A percentile compares a stretch with the other conserved stretches of the same genome.
Conservation (phyloP, 306 rosid genomes). For the Malus sieversii region DNA sequence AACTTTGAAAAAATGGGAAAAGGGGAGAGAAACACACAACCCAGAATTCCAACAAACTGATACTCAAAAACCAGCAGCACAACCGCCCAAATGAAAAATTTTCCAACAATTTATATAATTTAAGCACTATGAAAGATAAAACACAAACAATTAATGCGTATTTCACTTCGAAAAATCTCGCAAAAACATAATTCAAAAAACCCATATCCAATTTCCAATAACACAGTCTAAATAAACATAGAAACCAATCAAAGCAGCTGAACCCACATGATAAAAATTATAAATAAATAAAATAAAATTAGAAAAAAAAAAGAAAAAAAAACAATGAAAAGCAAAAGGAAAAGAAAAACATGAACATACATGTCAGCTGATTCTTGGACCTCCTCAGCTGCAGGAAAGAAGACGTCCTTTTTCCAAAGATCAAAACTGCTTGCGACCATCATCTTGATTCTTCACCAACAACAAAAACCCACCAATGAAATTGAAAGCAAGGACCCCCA, state of each 20-base stretch:
- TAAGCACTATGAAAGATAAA: not conserved
- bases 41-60: not conserved
- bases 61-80: not conserved
- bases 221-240: slow-evolving; percentile 6
- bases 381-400: slow-evolving; percentile 96
- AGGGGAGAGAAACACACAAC: not conserved
- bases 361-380: slow-evolving; percentile 96
- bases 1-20: not conserved
- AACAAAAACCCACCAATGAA: not conserved
- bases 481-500: not conserved
- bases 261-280: slow-evolving; percentile 10
- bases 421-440: slow-evolving; percentile 82
- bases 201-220: slow-evolving; percentile 5
- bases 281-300: not conserved
- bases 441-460: slow-evolving; percentile 36
- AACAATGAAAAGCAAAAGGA: not conserved
- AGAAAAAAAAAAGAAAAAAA: not conserved
- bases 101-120: not conserved
- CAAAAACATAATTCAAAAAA: not conserved
- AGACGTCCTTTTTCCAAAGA: slow-evolving; percentile 87
- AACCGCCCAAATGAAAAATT: not conserved
- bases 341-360: slow-evolving; percentile 32
- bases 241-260: not conserved
- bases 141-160: not conserved
- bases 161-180: slow-evolving; percentile 7